Percentiles rank a stretch among this genome's conserved stretches.
These are phyloP conservation scores for Cerrena zonata DNA, from an alignment of 1,284 basidiomycete genomes.

Conservation along the genomic window DNA sequence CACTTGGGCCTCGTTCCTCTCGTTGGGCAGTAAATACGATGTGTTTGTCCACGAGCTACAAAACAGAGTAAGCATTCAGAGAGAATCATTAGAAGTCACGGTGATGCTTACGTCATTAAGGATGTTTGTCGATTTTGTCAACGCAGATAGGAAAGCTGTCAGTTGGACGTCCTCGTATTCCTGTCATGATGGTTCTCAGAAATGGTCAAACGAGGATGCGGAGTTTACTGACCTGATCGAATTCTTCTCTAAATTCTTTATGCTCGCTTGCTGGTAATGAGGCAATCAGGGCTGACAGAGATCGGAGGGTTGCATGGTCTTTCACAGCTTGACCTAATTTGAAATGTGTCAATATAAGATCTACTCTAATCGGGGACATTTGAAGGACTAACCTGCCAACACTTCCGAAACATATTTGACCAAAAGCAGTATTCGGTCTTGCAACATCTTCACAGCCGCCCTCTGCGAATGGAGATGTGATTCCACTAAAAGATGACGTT, in stretches of 20 bases:
- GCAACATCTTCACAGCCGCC: conserved; percentile 92
- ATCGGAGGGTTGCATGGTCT: conserved; percentile 78
- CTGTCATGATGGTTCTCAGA: conserved; percentile 35
- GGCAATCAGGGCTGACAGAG: conserved; percentile 79
- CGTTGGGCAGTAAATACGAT: conserved; percentile 28
- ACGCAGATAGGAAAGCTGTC: conserved; percentile 78
- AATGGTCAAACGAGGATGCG: conserved; percentile 4
- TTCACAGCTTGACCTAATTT: conserved; percentile 54
- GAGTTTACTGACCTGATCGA: conserved; percentile 60
- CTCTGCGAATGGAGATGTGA: conserved; percentile 86
- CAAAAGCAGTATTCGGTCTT: conserved; percentile 81
- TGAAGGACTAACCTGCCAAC: conserved; percentile 52
- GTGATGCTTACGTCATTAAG: conserved; percentile 75
- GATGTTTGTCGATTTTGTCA: conserved; percentile 83
- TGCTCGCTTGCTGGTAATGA: conserved; percentile 83
- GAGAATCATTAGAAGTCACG: not conserved
- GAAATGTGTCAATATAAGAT: not conserved
- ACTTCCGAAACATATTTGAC: conserved; percentile 78
- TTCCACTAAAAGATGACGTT: conserved; percentile 56
- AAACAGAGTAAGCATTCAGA: not conserved
- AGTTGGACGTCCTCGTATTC: conserved; percentile 95
- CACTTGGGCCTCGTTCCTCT: conserved; percentile 26
- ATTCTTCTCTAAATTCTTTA: conserved; percentile 75
- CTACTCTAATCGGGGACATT: not conserved
- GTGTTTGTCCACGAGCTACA: conserved; percentile 34